Conservation (phyloP, 257 asterid genomes). For the Linaria vulgaris region DNA sequence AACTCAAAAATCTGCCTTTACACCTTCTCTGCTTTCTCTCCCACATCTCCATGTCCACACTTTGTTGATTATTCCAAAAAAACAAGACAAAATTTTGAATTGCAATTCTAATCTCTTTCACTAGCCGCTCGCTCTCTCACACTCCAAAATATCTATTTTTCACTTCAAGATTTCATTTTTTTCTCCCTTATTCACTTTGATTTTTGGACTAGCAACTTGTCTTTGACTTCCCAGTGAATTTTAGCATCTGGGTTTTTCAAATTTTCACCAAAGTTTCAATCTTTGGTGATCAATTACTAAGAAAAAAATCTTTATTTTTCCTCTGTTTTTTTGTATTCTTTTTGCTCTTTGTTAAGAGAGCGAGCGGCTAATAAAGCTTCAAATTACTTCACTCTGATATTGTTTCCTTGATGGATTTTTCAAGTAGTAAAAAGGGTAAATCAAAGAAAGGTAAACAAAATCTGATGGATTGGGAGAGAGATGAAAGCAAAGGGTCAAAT, state of each 20-base stretch:
- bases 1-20: background rate
- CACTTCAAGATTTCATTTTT: background rate
- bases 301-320: no score
- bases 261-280: background rate
- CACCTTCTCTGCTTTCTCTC: constrained; percentile 19
- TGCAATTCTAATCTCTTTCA: constrained; percentile 12
- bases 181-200: background rate
- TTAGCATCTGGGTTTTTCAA: constrained; percentile 36
- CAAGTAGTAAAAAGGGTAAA: constrained; percentile 47
- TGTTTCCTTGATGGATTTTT: constrained; percentile 36
- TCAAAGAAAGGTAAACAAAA: constrained; percentile 36
- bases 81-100: background rate
- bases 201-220: background rate
- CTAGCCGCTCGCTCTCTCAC: constrained; percentile 71
- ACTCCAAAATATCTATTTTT: background rate
- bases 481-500: constrained; percentile 29
- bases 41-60: constrained; percentile 19
- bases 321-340: background rate
- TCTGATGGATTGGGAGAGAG: constrained; percentile 39
- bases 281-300: no score
- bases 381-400: background rate
- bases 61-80: no score
- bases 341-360: constrained; percentile 34
- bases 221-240: constrained; percentile 17
- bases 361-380: constrained; percentile 51